Evolutionary conservation across 768 basidiomycete genomes (phyloP).

Genomic region (Trametes cinnabarina): DNA sequence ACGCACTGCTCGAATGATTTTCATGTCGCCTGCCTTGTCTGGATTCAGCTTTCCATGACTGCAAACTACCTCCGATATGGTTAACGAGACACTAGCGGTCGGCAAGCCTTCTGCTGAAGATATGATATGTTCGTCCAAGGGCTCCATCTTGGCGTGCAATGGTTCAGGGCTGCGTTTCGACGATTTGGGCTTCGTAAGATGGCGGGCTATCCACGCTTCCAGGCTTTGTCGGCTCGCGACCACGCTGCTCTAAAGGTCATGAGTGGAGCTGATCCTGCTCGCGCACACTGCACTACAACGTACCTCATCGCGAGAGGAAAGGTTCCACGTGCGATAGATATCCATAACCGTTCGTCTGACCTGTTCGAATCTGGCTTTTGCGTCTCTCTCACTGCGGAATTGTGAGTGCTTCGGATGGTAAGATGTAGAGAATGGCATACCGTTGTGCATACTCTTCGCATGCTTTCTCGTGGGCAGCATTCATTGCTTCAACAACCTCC

Average conservation of each 20-base stretch:
- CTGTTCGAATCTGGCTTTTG: constrained; percentile 46
- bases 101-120: background rate
- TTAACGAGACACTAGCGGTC: background rate
- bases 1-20: constrained; percentile 59
- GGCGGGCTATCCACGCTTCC: constrained; percentile 55
- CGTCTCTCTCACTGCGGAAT: constrained; percentile 40
- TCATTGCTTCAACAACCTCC: constrained; percentile 52
- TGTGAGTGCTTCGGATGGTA: background rate
- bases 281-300: constrained; percentile 4
- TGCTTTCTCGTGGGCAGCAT: constrained; percentile 51
- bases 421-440: background rate
- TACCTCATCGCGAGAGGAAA: constrained; percentile 49
- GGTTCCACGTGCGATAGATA: constrained; percentile 64
- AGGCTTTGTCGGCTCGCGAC: constrained; percentile 62
- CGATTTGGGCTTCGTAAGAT: constrained; percentile 32
- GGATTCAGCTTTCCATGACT: constrained; percentile 64
- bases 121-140: background rate
- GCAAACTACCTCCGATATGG: constrained; percentile 55
- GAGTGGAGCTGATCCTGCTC: background rate
- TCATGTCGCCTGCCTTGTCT: constrained; percentile 57
- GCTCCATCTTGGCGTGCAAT: background rate
- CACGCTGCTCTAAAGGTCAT: constrained; percentile 45
- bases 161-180: constrained; percentile 12
- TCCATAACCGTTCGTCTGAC: constrained; percentile 52
- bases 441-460: constrained; percentile 21